A percentile compares a stretch with the other conserved stretches of the same genome.
These are phyloP conservation scores for Epichloe sp. DNA, from an alignment of 2,329 filamentous ascomycete genomes.

Conservation along the genomic window DNA sequence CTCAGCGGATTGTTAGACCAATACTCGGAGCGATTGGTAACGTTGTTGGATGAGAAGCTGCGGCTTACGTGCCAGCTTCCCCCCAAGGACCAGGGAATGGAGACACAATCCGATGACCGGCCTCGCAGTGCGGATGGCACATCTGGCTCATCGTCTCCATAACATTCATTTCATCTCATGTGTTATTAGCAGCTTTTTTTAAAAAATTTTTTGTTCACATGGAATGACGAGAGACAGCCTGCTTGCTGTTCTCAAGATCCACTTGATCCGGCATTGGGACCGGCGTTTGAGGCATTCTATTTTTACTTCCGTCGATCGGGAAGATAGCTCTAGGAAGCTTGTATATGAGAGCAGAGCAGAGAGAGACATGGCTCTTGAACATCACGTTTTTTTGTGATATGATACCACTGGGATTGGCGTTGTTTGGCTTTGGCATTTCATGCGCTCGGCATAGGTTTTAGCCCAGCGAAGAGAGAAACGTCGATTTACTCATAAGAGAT, in stretches of 20 bases:
- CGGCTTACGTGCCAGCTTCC: slow-evolving; percentile 28
- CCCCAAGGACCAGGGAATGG: slow-evolving; percentile 16
- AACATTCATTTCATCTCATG: slow-evolving; percentile 8
- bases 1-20: slow-evolving; percentile 57
- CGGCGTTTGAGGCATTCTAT: slow-evolving; percentile 5
- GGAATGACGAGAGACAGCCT: background rate
- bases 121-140: slow-evolving; percentile 22
- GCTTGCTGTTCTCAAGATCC: background rate
- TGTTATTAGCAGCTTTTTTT: background rate
- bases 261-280: background rate
- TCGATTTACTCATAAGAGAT: background rate
- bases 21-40: slow-evolving; percentile 60
- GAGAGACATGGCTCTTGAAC: slow-evolving; percentile 8
- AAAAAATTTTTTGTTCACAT: background rate
- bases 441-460: background rate
- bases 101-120: slow-evolving; percentile 16
- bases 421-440: slow-evolving; percentile 6
- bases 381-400: slow-evolving; percentile 16
- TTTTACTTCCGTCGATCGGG: background rate
- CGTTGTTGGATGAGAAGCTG: slow-evolving; percentile 60
- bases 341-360: slow-evolving; percentile 4
- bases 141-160: slow-evolving; percentile 22
- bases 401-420: slow-evolving; percentile 24
- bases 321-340: background rate
- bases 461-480: background rate